These are phyloP conservation scores for Dactylis glomerata DNA, from an alignment of 176 grass and related monocot species.

Conservation along the genomic window DNA sequence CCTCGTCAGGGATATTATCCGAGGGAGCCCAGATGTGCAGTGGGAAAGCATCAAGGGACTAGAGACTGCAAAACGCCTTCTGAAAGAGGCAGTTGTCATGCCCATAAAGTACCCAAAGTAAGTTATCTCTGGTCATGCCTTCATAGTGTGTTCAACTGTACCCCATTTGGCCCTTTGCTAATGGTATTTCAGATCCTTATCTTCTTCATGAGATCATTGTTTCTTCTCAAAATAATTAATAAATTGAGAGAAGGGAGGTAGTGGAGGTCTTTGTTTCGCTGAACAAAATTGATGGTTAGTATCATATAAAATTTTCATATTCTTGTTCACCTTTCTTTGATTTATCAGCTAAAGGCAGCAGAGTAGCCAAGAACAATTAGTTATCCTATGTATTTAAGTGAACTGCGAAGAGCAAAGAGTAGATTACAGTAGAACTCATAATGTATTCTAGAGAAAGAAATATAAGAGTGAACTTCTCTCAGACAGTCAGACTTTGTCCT, in stretches of 20 bases:
- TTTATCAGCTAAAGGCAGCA: neutral
- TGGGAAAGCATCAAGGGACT: constrained; percentile 99
- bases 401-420: neutral
- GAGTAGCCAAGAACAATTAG: neutral
- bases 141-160: neutral
- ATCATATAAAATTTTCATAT: neutral
- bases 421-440: neutral
- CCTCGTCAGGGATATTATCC: constrained; percentile 73
- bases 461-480: neutral
- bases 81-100: constrained; percentile 97
- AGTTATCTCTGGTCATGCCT: constrained; percentile 12
- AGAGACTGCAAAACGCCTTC: constrained; percentile 81
- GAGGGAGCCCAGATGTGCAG: constrained; percentile 93
- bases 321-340: neutral
- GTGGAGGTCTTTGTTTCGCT: neutral
- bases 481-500: neutral
- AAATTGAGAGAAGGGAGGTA: neutral
- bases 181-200: neutral
- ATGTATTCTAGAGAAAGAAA: neutral
- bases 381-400: neutral
- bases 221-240: neutral
- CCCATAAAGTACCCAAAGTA: constrained; percentile 99
- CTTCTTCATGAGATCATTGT: neutral
- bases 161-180: neutral
- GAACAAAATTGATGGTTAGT: neutral